Evolutionary conservation across 2,329 filamentous ascomycete genomes (phyloP).

Genomic region (Alternaria sp.): DNA sequence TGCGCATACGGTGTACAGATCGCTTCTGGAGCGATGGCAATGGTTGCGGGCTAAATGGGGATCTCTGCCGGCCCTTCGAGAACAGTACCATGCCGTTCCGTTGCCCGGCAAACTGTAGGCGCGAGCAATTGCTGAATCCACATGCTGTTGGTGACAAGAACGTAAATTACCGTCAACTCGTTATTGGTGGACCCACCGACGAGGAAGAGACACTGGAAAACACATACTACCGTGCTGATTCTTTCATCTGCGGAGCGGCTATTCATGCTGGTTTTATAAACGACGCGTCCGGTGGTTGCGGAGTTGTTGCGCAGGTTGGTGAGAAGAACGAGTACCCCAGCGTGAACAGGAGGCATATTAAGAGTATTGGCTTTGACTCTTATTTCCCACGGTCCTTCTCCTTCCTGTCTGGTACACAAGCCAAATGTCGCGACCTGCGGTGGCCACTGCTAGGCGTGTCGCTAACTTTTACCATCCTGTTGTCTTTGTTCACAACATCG

Average conservation of each 20-base stretch:
- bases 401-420: slow-evolving; percentile 72
- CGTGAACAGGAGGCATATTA: slow-evolving; percentile 75
- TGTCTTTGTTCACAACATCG: slow-evolving; percentile 84
- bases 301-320: slow-evolving; percentile 78
- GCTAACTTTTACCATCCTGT: slow-evolving; percentile 75
- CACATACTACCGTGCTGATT: slow-evolving; percentile 84
- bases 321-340: slow-evolving; percentile 69
- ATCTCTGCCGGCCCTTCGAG: slow-evolving; percentile 77
- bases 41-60: slow-evolving; percentile 76
- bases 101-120: slow-evolving; percentile 76
- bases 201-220: slow-evolving; percentile 51
- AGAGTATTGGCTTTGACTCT: slow-evolving; percentile 80
- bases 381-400: slow-evolving; percentile 89
- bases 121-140: slow-evolving; percentile 72
- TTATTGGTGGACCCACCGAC: slow-evolving; percentile 62
- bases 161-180: slow-evolving; percentile 62
- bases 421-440: slow-evolving; percentile 77
- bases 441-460: slow-evolving; percentile 88
- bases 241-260: slow-evolving; percentile 84
- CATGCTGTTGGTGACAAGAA: slow-evolving; percentile 76
- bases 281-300: slow-evolving; percentile 78
- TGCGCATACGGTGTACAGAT: slow-evolving; percentile 70
- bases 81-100: slow-evolving; percentile 75
- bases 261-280: slow-evolving; percentile 83
- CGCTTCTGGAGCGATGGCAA: slow-evolving; percentile 76